phyloP scores from a whole-genome alignment of 2,329 filamentous ascomycete genomes.

The Ascocoryne sarcoides region DNA sequence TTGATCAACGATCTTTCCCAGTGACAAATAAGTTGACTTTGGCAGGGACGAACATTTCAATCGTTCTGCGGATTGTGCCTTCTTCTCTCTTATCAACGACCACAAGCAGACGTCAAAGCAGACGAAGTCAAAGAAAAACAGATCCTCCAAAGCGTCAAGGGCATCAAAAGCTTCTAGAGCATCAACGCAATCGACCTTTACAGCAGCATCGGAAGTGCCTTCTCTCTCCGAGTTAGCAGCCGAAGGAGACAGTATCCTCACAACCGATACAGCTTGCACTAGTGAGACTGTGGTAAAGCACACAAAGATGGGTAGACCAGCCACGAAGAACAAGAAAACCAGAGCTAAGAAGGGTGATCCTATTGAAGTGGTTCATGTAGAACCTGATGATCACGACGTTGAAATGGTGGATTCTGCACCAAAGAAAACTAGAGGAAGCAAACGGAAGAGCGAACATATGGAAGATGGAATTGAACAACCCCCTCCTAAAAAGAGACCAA shows the following conservation, averaged over 20 bases:
- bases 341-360: conserved; percentile 46
- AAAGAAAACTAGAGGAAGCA: conserved; percentile 19
- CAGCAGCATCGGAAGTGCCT: conserved; percentile 39
- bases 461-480: conserved; percentile 12
- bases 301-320: conserved; percentile 39
- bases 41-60: conserved; percentile 77
- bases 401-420: conserved; percentile 24
- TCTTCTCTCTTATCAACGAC: conserved; percentile 62
- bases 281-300: conserved; percentile 43
- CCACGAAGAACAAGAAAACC: conserved; percentile 40
- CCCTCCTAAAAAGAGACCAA: conserved; percentile 34
- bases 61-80: conserved; percentile 70
- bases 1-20: conserved; percentile 14
- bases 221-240: conserved; percentile 36
- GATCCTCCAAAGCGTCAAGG: conserved; percentile 62
- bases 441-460: conserved; percentile 22
- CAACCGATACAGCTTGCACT: conserved; percentile 49
- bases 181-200: conserved; percentile 49
- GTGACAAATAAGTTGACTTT: conserved; percentile 9
- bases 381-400: conserved; percentile 26
- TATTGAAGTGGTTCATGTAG: conserved; percentile 35
- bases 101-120: conserved; percentile 47
- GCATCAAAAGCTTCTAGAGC: conserved; percentile 60
- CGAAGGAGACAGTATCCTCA: conserved; percentile 50
- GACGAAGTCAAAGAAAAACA: conserved; percentile 42